Evolutionary conservation across 2,329 filamentous ascomycete species (phyloP).

Genomic region (Neofusicoccum laricinum): DNA sequence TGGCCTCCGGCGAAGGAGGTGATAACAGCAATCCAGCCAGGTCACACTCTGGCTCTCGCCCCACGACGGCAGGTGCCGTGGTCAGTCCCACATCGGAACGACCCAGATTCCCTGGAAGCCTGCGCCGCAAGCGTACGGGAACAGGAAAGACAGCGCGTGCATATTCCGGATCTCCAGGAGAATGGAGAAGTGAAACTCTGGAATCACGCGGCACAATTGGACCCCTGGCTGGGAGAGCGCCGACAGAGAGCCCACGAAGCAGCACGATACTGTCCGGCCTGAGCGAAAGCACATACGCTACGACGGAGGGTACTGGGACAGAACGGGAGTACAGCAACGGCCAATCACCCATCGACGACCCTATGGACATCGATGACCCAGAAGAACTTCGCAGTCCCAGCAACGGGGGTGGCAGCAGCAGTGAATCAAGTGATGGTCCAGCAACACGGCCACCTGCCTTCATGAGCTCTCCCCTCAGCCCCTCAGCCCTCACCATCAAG

Average conservation of each 20-base stretch:
- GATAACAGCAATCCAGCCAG: background rate
- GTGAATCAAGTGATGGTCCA: background rate
- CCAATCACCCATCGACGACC: background rate
- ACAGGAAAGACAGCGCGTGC: conserved; percentile 4
- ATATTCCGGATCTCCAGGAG: background rate
- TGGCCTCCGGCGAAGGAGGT: background rate
- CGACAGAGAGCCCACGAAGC: conserved; percentile 8
- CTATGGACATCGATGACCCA: conserved; percentile 4
- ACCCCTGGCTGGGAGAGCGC: background rate
- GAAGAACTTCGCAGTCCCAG: background rate
- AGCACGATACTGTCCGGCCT: conserved; percentile 1
- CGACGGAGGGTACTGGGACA: conserved; percentile 1
- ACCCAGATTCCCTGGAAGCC: background rate
- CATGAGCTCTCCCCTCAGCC: conserved; percentile 2
- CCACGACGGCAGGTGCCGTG: background rate
- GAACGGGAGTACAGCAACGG: conserved; percentile 1
- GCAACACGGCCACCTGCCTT: background rate
- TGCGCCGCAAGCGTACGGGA: conserved; percentile 12
- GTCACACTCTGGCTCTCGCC: background rate
- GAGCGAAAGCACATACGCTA: conserved; percentile 13
- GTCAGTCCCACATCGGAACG: background rate
- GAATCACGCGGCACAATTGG: background rate
- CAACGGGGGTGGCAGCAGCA: background rate
- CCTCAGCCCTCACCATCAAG: background rate
- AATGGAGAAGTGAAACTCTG: background rate